phyloP scores from a whole-genome alignment of 805 yeast species.

The Candida oleophila region DNA sequence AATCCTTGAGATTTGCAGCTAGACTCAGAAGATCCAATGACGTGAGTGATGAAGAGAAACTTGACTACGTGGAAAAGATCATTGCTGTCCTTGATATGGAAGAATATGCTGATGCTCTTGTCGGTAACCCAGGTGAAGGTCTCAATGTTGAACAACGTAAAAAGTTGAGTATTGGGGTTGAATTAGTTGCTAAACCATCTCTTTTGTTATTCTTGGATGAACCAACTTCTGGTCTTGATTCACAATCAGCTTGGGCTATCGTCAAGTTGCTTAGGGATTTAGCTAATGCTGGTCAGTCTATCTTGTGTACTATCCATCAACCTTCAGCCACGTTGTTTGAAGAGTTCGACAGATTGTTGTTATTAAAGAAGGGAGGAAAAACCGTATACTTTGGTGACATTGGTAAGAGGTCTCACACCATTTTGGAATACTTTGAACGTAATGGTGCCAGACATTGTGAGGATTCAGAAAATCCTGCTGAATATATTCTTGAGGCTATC shows the following conservation, averaged over 20 bases:
- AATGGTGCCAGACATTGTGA: constrained; percentile 54
- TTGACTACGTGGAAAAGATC: constrained; percentile 51
- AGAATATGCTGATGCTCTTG: constrained; percentile 52
- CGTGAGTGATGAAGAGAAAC: constrained; percentile 43
- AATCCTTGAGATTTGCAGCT: constrained; percentile 53
- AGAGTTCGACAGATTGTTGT: constrained; percentile 63
- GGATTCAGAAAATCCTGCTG: constrained; percentile 65
- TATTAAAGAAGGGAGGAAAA: constrained; percentile 50
- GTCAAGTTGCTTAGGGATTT: constrained; percentile 64
- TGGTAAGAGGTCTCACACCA: constrained; percentile 27
- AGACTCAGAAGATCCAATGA: constrained; percentile 44
- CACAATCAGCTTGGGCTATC: constrained; percentile 71
- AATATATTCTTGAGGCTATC: constrained; percentile 67
- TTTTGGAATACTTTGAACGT: constrained; percentile 34
- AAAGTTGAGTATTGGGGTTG: constrained; percentile 69
- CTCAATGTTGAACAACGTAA: constrained; percentile 65
- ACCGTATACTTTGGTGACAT: constrained; percentile 44
- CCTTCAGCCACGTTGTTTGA: constrained; percentile 71
- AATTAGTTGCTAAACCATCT: constrained; percentile 67
- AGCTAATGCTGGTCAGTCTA: constrained; percentile 72
- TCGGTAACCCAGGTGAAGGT: constrained; percentile 47
- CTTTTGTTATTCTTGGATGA: constrained; percentile 64
- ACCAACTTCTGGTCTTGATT: constrained; percentile 74
- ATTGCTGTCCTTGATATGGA: constrained; percentile 51
- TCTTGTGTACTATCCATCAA: constrained; percentile 75